These are phyloP conservation scores for Galeopsis tetrahit DNA, from an alignment of 257 asterid species.

Conservation along the genomic window DNA sequence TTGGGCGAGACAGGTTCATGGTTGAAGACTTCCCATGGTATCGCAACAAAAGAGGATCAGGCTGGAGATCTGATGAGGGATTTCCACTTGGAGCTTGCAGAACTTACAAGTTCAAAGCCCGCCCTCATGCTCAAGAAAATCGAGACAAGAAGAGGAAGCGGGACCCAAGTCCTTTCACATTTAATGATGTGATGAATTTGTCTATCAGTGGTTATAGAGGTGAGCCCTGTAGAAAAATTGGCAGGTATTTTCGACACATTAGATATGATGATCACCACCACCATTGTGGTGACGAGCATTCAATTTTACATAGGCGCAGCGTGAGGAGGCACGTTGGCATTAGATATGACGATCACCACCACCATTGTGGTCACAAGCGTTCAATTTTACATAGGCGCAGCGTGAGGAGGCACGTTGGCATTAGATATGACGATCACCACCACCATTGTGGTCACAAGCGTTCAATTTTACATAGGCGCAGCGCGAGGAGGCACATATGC, in stretches of 20 bases:
- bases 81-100: conserved; percentile 39
- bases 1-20: conserved; percentile 43
- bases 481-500: not conserved
- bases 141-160: not conserved
- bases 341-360: not conserved
- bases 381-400: not conserved
- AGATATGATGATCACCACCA: not conserved
- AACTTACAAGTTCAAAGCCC: conserved; percentile 47
- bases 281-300: not conserved
- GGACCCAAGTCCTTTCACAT: not conserved
- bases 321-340: not conserved
- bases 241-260: not conserved
- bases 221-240: not conserved
- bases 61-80: conserved; percentile 51
- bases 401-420: not conserved
- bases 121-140: not conserved
- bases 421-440: not conserved
- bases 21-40: conserved; percentile 58
- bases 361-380: not conserved
- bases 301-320: not conserved
- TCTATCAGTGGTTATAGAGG: not conserved
- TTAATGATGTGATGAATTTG: not conserved
- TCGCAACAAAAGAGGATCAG: conserved; percentile 57
- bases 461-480: not conserved
- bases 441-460: not conserved